Conservation (phyloP, 2,329 filamentous ascomycete species). For the Ambrosiella beaveri region DNA sequence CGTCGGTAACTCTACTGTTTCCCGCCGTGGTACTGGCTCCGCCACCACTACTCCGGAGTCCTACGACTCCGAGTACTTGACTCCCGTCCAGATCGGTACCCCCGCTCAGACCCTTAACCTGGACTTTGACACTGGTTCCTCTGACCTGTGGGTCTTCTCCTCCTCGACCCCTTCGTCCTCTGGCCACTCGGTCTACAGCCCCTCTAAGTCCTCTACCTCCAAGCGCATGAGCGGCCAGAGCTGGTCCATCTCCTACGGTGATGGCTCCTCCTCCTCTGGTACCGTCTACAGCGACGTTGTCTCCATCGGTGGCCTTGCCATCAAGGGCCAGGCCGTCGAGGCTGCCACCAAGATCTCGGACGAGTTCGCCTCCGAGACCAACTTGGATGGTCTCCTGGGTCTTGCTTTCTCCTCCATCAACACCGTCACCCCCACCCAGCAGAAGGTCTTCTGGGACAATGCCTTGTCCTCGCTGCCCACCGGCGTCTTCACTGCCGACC, state of each 20-base stretch:
- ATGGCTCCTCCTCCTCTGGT: conserved; percentile 26
- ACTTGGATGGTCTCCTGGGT: conserved; percentile 25
- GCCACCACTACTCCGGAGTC: conserved; percentile 16
- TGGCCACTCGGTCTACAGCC: conserved; percentile 19
- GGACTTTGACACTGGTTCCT: conserved; percentile 27
- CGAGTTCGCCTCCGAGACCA: conserved; percentile 22
- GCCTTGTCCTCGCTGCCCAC: background rate
- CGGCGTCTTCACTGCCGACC: conserved; percentile 48
- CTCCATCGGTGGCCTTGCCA: conserved; percentile 25
- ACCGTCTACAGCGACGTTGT: conserved; percentile 28
- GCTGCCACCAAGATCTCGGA: conserved; percentile 24
- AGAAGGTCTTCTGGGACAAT: conserved; percentile 28
- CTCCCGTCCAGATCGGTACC: conserved; percentile 8
- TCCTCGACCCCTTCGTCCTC: conserved; percentile 16
- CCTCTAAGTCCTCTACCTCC: conserved; percentile 18
- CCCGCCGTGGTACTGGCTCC: conserved; percentile 16
- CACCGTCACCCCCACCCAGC: conserved; percentile 18
- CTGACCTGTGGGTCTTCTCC: conserved; percentile 25
- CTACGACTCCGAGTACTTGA: conserved; percentile 7
- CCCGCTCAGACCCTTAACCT: conserved; percentile 21
- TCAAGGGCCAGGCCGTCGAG: conserved; percentile 26
- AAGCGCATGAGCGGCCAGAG: conserved; percentile 16
- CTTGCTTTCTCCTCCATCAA: conserved; percentile 27
- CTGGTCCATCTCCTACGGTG: conserved; percentile 25
- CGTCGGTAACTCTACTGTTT: conserved; percentile 8